Evolutionary conservation across 208 protist genomes (phyloP).

Genomic region (Herpetomonas samuelpessoai): DNA sequence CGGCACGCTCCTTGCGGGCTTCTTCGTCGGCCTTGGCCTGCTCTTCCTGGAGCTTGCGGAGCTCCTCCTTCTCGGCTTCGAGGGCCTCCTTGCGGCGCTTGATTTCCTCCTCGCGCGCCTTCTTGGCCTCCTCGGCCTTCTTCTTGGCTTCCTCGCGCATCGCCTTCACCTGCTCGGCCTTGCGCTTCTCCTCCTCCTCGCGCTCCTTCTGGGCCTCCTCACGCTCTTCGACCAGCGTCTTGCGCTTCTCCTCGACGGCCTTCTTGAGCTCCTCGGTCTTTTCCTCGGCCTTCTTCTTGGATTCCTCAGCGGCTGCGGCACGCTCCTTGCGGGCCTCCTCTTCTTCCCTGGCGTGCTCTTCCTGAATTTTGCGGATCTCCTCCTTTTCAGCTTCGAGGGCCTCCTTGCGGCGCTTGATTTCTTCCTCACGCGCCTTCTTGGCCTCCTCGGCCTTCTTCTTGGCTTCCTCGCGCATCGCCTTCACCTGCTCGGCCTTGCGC

Average conservation of each 20-base stretch:
- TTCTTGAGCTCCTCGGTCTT: conserved; percentile 14
- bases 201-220: conserved; percentile 24
- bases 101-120: conserved; percentile 19
- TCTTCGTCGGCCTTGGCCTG: conserved; percentile 26
- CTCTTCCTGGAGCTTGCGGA: conserved; percentile 2
- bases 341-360: conserved; percentile 10
- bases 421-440: conserved; percentile 25
- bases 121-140: conserved; percentile 32
- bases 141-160: conserved; percentile 23
- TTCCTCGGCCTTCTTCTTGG: conserved; percentile 5
- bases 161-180: conserved; percentile 32
- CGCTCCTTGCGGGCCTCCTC: conserved; percentile 4
- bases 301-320: background rate
- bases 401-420: conserved; percentile 13
- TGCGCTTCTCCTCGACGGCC: conserved; percentile 33
- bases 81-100: background rate
- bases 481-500: conserved; percentile 21
- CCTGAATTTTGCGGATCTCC: conserved; percentile 7
- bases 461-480: conserved; percentile 20
- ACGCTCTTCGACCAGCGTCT: conserved; percentile 21
- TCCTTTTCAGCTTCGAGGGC: conserved; percentile 16
- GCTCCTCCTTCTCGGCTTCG: conserved; percentile 1
- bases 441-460: conserved; percentile 13
- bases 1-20: conserved; percentile 21
- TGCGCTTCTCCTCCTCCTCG: conserved; percentile 31